Evolutionary conservation across 352 stramenopile genomes (phyloP), one percentile per base, ranked within the genome.

Genomic region (Globisporangium orthogonon): DNA sequence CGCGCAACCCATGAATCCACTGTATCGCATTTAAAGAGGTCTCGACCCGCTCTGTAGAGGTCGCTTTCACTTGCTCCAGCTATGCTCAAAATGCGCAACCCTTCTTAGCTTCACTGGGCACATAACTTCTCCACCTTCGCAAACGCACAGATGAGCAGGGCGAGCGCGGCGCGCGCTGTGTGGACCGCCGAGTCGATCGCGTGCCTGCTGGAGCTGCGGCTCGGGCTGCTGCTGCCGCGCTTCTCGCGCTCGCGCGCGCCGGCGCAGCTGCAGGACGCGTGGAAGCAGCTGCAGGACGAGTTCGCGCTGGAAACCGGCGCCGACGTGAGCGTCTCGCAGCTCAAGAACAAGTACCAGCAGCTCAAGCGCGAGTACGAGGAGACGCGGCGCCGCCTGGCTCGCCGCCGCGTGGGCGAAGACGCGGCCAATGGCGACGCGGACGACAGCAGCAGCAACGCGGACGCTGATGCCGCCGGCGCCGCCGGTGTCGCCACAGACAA

Each of bases 281-380:
- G 55, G 55, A 61, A 44, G 3, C 13, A 35, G 47, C 55, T 61
- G 45, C 55, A 54, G 9, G 13, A 48, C 55, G 51, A 54, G 55
- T 61, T 61, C 37, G 55, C 28, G 47, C 6, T 43, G 28, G 55
- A 23, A 4, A 61, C 55, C 4, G 41, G 51, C 55, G 55, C 41
- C 15, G 39, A 54, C 46, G 50, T 60, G 35, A 47, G 7, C 33
- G 48, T 60, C 44, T 28, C 43, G 23, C 45, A 53, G 45, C 54
- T 60, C 54, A 60, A 60, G 54, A 60, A 60, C 54, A 60, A 60
- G 46, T 60, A 54, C 46, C 54, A 60, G 33, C 54, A 60, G 54
- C 54, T 60, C 46, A 60, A 60, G 54, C 54, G 54, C 46, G 54
- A 60, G 54, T 60, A 54, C 54, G n/a, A 52, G 11, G n/a, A 40